phyloP scores from a whole-genome alignment of 2,329 filamentous ascomycete species.

The Penicillium sp. region DNA sequence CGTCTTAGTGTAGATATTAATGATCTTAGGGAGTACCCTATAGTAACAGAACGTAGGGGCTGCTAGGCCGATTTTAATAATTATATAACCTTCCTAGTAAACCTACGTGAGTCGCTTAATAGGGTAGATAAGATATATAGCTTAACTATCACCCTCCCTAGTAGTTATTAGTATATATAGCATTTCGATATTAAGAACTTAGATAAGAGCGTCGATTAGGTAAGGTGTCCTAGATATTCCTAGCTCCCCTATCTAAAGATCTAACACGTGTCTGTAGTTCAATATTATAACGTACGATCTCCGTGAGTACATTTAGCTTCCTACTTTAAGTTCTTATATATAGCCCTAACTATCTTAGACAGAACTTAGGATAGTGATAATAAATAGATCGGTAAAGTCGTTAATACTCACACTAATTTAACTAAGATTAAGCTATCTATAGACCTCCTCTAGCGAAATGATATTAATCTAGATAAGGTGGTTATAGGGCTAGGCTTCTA shows the following conservation, averaged over 20 bases:
- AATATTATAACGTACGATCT: constrained; percentile 40
- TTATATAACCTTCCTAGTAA: background rate
- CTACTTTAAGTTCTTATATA: too few relatives aligned
- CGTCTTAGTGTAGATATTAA: too few relatives aligned
- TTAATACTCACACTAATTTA: constrained; percentile 35
- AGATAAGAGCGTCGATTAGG: constrained; percentile 29
- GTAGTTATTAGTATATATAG: constrained; percentile 30
- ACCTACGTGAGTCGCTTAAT: background rate
- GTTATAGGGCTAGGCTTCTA: constrained; percentile 37
- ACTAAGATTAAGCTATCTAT: constrained; percentile 40
- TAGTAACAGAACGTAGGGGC: background rate
- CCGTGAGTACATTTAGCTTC: constrained; percentile 20
- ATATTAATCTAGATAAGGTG: constrained; percentile 30
- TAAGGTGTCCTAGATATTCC: too few relatives aligned
- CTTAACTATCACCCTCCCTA: background rate
- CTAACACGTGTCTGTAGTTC: constrained; percentile 18
- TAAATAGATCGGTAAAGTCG: constrained; percentile 17
- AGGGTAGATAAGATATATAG: background rate
- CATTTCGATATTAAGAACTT: constrained; percentile 34
- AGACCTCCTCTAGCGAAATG: constrained; percentile 39
- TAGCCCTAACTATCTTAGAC: too few relatives aligned
- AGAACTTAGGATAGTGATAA: constrained; percentile 30
- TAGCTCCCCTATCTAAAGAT: too few relatives aligned
- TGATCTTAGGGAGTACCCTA: background rate
- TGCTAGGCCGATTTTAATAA: background rate